Evolutionary conservation across 2,329 filamentous ascomycete genomes (phyloP).

Genomic region (Escovopsis sp.): DNA sequence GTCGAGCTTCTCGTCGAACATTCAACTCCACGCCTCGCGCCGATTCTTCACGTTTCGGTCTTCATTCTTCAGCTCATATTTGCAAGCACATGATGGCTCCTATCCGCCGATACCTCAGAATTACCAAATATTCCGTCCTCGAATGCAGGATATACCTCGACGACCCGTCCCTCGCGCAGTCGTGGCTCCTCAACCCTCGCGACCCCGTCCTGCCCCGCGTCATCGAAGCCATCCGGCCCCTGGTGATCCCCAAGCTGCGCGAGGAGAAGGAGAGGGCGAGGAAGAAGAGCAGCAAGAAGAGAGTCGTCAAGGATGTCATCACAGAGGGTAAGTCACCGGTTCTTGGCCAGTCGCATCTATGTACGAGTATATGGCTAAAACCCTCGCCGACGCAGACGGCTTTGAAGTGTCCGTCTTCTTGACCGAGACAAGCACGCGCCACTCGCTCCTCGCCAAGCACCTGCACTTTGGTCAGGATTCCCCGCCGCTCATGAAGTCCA

Average conservation of each 20-base stretch:
- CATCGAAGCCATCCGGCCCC: conserved; percentile 69
- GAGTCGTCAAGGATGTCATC: conserved; percentile 77
- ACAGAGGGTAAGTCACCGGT: conserved; percentile 45
- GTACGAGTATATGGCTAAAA: too few species aligned
- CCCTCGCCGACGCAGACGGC: conserved; percentile 47
- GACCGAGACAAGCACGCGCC: conserved; percentile 69
- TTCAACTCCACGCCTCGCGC: neutral
- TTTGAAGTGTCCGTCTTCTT: conserved; percentile 94
- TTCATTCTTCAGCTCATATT: neutral
- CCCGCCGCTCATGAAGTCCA: conserved; percentile 41
- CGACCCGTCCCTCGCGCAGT: conserved; percentile 66
- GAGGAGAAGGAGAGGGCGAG: conserved; percentile 58
- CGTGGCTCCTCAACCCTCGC: conserved; percentile 69
- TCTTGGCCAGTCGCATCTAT: neutral
- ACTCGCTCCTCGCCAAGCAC: conserved; percentile 74
- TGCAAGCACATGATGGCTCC: conserved; percentile 52
- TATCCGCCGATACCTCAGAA: conserved; percentile 75
- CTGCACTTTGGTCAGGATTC: conserved; percentile 56
- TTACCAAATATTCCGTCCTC: conserved; percentile 87
- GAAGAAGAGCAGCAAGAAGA: conserved; percentile 57
- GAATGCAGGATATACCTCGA: conserved; percentile 95
- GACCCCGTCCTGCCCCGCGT: conserved; percentile 67
- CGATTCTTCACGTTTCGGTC: too few species aligned
- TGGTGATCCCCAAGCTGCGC: conserved; percentile 78
- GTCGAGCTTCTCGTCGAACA: conserved; percentile 1